Evolutionary conservation across 1,139 yeast genomes (phyloP).

Genomic region (Hemisphaericaspora lyxosophila): DNA sequence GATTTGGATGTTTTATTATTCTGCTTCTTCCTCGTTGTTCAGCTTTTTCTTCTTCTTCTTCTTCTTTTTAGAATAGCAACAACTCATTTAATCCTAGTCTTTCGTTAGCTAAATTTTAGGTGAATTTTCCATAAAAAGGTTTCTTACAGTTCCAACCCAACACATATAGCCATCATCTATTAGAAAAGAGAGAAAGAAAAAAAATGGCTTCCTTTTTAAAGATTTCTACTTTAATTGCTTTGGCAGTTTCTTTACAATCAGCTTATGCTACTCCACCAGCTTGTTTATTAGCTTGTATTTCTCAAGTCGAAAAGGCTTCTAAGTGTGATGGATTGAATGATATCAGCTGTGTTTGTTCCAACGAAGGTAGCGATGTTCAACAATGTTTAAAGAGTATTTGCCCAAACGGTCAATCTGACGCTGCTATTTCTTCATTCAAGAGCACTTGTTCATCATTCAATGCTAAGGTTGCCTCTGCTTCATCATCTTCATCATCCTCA

Average conservation of each 20-base stretch:
- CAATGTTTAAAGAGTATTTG: constrained; percentile 64
- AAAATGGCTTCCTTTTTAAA: constrained; percentile 20
- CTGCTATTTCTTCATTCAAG: constrained; percentile 60
- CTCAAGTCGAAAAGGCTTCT: constrained; percentile 60
- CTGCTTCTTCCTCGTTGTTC: too few relatives aligned
- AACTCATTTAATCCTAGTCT: too few relatives aligned
- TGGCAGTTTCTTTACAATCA: constrained; percentile 49
- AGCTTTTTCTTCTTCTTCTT: too few relatives aligned
- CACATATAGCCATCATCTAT: too few relatives aligned
- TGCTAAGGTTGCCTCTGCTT: constrained; percentile 20
- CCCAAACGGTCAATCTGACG: constrained; percentile 57
- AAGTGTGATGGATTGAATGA: constrained; percentile 59
- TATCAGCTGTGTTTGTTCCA: constrained; percentile 63
- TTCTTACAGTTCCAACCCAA: too few relatives aligned
- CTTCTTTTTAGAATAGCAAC: too few relatives aligned
- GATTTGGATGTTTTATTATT: too few relatives aligned
- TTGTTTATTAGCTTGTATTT: constrained; percentile 84
- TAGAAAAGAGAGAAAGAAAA: too few relatives aligned
- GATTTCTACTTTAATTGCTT: constrained; percentile 48
- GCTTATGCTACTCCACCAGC: constrained; percentile 82
- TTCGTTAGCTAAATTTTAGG: too few relatives aligned
- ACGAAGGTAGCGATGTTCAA: constrained; percentile 50
- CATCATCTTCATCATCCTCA: constrained; percentile 23
- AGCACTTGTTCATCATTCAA: constrained; percentile 48
- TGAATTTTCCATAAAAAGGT: too few relatives aligned